Evolutionary conservation across 192 early-diverging fungal genomes (phyloP).

Genomic region (Coemansia sp.): DNA sequence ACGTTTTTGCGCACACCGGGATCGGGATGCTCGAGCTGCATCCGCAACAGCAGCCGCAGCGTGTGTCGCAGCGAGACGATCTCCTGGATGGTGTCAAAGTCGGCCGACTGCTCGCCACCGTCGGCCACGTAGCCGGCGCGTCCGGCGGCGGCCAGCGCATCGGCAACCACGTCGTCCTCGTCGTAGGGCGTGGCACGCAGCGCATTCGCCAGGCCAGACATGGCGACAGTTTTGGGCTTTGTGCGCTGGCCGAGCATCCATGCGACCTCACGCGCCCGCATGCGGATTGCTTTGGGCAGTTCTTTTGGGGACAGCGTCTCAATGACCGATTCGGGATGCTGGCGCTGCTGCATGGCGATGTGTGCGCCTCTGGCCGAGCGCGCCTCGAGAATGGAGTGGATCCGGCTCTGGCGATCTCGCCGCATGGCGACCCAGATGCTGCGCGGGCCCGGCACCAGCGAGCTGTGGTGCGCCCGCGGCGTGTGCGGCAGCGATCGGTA

Average conservation of each 20-base stretch:
- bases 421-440: slow-evolving; percentile 30
- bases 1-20: slow-evolving; percentile 21
- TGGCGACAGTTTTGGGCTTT: slow-evolving; percentile 7
- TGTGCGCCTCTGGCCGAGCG: slow-evolving; percentile 7
- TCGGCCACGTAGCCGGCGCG: slow-evolving; percentile 4
- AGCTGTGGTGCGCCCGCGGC: slow-evolving; percentile 13
- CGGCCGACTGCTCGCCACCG: slow-evolving; percentile 19
- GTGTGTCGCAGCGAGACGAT: slow-evolving; percentile 26
- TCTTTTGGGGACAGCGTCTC: slow-evolving; percentile 17
- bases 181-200: slow-evolving; percentile 31
- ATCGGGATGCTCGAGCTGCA: slow-evolving; percentile 37
- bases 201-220: slow-evolving; percentile 29
- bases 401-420: slow-evolving; percentile 29
- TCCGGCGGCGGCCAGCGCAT: slow-evolving; percentile 16
- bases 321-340: slow-evolving; percentile 5
- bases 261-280: slow-evolving; percentile 35
- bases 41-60: slow-evolving; percentile 28
- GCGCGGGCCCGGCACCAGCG: slow-evolving; percentile 7
- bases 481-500: slow-evolving; percentile 35
- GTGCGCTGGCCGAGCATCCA: slow-evolving; percentile 36
- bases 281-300: slow-evolving; percentile 19
- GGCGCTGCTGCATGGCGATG: background rate
- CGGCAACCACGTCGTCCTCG: slow-evolving; percentile 36
- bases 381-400: slow-evolving; percentile 25
- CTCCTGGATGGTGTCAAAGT: slow-evolving; percentile 45